Evolutionary conservation across 805 yeast species (phyloP).

Genomic region (Ogataea trehaloabstinens): DNA sequence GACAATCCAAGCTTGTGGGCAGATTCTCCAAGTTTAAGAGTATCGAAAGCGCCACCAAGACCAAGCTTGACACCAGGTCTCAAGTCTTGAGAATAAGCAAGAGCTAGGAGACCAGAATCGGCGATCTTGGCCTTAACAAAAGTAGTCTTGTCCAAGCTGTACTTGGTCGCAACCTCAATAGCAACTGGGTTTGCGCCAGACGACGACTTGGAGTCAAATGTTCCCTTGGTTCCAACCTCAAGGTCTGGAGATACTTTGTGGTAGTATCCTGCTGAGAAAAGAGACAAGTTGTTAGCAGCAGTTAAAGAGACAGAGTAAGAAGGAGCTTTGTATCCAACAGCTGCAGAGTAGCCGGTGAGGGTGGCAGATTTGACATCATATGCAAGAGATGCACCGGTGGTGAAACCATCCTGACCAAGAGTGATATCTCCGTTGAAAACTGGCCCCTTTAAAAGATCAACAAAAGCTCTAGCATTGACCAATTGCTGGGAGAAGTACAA

Average conservation of each 20-base stretch:
- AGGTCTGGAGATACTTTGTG: conserved; percentile 88
- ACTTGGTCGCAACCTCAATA: conserved; percentile 95
- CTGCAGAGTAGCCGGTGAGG: conserved; percentile 91
- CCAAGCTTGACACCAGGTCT: conserved; percentile 97
- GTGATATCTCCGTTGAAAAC: conserved; percentile 92
- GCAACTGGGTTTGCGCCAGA: conserved; percentile 78
- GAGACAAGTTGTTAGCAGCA: conserved; percentile 81
- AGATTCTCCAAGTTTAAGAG: conserved; percentile 91
- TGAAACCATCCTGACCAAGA: conserved; percentile 92
- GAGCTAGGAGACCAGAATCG: conserved; percentile 91
- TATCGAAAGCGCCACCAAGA: conserved; percentile 95
- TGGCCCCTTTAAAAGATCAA: conserved; percentile 94
- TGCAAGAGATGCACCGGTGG: conserved; percentile 96
- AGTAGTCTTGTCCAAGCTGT: conserved; percentile 81
- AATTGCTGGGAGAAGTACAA: conserved; percentile 89
- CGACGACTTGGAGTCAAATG: conserved; percentile 80
- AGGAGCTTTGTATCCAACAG: conserved; percentile 88
- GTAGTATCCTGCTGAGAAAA: conserved; percentile 94
- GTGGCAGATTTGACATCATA: conserved; percentile 93
- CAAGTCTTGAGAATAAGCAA: conserved; percentile 90
- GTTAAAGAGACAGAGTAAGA: conserved; percentile 82
- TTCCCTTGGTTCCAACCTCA: conserved; percentile 98
- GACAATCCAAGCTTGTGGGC: conserved; percentile 98
- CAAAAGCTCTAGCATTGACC: conserved; percentile 90
- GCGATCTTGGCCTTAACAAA: conserved; percentile 96